Evolutionary conservation across 805 yeast genomes (phyloP).

Genomic region (Nakazawaea siamensis): DNA sequence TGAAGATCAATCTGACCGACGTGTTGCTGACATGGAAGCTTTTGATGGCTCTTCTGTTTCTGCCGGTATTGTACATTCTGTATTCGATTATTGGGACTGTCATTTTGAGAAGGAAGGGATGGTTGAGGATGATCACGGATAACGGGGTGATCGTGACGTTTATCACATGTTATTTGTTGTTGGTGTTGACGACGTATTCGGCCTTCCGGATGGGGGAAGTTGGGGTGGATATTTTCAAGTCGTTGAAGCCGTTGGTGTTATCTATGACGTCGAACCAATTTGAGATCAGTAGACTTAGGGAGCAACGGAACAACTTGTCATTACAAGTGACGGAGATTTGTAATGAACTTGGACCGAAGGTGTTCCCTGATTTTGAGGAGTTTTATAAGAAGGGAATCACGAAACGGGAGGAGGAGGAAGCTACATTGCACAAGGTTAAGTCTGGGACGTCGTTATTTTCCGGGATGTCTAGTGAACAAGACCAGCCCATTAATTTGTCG

Average conservation of each 20-base stretch:
- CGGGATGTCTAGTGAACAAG: background rate
- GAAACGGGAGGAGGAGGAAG: slow-evolving; percentile 12
- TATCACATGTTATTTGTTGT: slow-evolving; percentile 46
- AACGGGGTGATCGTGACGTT: slow-evolving; percentile 15
- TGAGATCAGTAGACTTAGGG: slow-evolving; percentile 47
- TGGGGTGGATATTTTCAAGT: slow-evolving; percentile 84
- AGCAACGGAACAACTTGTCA: slow-evolving; percentile 53
- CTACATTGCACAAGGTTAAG: slow-evolving; percentile 8
- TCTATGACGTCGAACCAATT: slow-evolving; percentile 46
- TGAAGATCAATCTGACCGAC: slow-evolving; percentile 84
- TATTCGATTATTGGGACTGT: slow-evolving; percentile 58
- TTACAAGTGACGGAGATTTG: slow-evolving; percentile 73
- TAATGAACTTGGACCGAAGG: slow-evolving; percentile 73
- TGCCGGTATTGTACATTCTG: slow-evolving; percentile 74
- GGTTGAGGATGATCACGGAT: background rate
- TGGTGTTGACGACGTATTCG: slow-evolving; percentile 74
- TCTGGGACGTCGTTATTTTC: slow-evolving; percentile 6
- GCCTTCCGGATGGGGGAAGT: slow-evolving; percentile 88
- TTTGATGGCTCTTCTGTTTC: slow-evolving; percentile 75
- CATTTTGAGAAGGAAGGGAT: slow-evolving; percentile 7
- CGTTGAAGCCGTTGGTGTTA: slow-evolving; percentile 67
- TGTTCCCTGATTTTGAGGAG: slow-evolving; percentile 72
- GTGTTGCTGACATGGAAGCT: slow-evolving; percentile 97
- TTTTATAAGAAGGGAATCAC: slow-evolving; percentile 10
- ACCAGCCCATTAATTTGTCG: slow-evolving; percentile 16